Percentiles rank a stretch among this genome's conserved stretches.
Evolutionary conservation across 768 basidiomycete species (phyloP).

Genomic region (Tulasnella sp.): DNA sequence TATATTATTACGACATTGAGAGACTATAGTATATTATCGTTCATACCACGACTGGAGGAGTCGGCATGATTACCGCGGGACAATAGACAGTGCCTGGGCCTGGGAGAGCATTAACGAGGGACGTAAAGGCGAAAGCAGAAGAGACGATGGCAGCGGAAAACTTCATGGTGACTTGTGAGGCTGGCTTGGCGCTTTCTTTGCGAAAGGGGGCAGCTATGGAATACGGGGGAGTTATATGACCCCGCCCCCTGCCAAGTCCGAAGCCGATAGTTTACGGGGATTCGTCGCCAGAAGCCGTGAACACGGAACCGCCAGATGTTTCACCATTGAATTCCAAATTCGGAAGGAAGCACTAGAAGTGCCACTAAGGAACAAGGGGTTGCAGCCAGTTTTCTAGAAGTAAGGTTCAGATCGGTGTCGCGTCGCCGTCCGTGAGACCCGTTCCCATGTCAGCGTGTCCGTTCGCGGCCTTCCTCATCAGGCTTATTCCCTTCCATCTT

Average conservation of each 20-base stretch:
- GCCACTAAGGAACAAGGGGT: background rate
- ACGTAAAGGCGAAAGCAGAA: background rate
- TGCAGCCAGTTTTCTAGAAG: background rate
- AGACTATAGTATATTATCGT: background rate
- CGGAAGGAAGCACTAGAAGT: background rate
- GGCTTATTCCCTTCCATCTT: no score
- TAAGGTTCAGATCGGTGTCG: background rate
- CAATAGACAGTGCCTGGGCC: background rate
- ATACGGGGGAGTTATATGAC: background rate
- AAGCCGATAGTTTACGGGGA: background rate
- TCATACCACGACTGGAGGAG: slow-evolving; percentile 3
- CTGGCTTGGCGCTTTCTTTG: background rate
- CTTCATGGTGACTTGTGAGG: background rate
- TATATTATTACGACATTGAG: background rate
- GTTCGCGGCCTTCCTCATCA: background rate
- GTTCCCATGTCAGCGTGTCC: background rate
- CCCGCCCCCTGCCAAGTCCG: background rate
- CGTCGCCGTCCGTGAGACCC: background rate
- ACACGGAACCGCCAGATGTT: background rate
- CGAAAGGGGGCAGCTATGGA: background rate
- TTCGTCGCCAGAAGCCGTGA: background rate
- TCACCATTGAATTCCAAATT: background rate
- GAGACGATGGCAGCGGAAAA: background rate
- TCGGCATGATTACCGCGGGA: background rate
- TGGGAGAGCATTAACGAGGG: background rate